Conservation (phyloP, 257 asterid species). For the Solanum appendiculatum region DNA sequence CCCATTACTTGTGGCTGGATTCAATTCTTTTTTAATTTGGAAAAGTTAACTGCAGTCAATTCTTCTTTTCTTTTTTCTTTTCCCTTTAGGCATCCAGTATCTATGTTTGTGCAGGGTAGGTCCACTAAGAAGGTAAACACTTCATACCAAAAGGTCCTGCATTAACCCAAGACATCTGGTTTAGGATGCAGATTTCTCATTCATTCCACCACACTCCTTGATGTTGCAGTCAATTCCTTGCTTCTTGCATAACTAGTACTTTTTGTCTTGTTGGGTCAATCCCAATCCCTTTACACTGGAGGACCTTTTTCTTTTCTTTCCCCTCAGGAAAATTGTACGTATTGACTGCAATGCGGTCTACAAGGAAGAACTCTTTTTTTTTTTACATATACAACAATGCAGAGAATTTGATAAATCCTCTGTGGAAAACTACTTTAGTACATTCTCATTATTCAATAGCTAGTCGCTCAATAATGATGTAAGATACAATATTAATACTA, state of each 20-base stretch:
- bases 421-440: neutral
- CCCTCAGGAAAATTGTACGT: neutral
- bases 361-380: neutral
- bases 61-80: neutral
- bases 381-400: neutral
- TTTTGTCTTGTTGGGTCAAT: neutral
- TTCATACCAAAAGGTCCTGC: neutral
- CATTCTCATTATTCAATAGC: constrained; percentile 1
- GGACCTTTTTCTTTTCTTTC: neutral
- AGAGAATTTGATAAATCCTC: neutral
- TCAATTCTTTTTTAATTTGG: neutral
- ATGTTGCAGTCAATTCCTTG: neutral
- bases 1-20: neutral
- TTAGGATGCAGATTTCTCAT: neutral
- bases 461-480: neutral
- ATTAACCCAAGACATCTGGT: neutral
- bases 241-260: neutral
- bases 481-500: neutral
- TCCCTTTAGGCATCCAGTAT: neutral
- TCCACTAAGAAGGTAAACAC: neutral
- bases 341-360: neutral
- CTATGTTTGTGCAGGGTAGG: neutral
- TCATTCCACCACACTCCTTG: neutral
- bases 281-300: neutral
- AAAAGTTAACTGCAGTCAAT: neutral